Conservation (phyloP, 2,329 filamentous ascomycete genomes). For the Sporothrix phasma region DNA sequence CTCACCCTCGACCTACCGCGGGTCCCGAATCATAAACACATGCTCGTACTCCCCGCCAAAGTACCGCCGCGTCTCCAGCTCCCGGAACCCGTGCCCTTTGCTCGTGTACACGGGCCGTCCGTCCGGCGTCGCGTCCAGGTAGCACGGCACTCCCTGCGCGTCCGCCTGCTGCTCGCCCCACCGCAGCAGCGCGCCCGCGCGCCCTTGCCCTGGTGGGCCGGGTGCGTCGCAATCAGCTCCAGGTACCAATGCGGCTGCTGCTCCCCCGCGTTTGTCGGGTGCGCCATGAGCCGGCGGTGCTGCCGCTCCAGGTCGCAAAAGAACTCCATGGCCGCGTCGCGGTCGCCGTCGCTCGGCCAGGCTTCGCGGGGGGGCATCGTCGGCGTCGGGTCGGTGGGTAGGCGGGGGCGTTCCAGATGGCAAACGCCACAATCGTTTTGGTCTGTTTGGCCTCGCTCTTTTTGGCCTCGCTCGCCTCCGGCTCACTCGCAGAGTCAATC, state of each 20-base stretch:
- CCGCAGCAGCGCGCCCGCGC: constrained; percentile 34
- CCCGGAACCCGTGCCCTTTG: constrained; percentile 36
- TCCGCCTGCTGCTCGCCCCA: constrained; percentile 41
- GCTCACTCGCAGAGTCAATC: too few relatives aligned
- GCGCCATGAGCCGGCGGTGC: constrained; percentile 31
- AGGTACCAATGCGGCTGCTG: constrained; percentile 36
- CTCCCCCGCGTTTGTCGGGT: constrained; percentile 18
- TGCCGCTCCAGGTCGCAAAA: constrained; percentile 30
- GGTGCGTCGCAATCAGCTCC: constrained; percentile 36
- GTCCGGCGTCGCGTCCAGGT: constrained; percentile 40
- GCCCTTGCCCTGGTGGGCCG: constrained; percentile 36
- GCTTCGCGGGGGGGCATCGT: constrained; percentile 21
- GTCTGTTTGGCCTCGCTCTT: background rate
- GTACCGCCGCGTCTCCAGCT: constrained; percentile 29
- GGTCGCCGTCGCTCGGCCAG: constrained; percentile 34
- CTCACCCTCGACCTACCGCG: too few relatives aligned
- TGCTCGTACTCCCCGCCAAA: constrained; percentile 27
- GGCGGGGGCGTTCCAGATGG: constrained; percentile 34
- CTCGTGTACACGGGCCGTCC: constrained; percentile 37
- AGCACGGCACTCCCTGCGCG: constrained; percentile 32
- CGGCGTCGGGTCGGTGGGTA: constrained; percentile 19
- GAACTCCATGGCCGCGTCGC: constrained; percentile 30
- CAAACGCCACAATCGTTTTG: constrained; percentile 32
- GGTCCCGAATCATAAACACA: constrained; percentile 28
- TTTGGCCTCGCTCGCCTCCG: background rate